phyloP scores from a whole-genome alignment of 208 protist species.

The Novymonas esmeraldas region DNA sequence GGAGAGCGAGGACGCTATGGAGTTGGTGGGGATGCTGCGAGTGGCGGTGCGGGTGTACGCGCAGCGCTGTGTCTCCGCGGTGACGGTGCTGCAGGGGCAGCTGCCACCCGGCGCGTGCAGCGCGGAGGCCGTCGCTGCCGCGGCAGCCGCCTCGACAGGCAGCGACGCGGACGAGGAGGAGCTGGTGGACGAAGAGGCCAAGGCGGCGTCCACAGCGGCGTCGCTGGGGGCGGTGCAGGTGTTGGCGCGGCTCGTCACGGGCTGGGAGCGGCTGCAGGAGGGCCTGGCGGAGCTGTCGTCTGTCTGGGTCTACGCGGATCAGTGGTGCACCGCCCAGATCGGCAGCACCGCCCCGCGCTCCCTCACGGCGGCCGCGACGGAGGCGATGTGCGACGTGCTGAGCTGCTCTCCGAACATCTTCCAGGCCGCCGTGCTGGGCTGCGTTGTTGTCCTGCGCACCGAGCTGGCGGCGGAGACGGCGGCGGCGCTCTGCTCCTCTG shows the following conservation, averaged over 20 bases:
- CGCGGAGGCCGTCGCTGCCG: background rate
- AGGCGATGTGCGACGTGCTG: constrained; percentile 22
- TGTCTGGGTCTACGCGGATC: constrained; percentile 64
- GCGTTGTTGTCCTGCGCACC: constrained; percentile 41
- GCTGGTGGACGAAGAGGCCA: constrained; percentile 15
- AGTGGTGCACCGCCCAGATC: constrained; percentile 37
- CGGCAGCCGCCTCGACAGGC: too few species aligned
- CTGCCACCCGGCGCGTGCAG: constrained; percentile 3
- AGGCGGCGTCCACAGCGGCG: background rate
- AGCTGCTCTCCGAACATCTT: constrained; percentile 12
- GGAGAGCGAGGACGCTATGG: constrained; percentile 29
- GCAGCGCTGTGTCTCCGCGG: constrained; percentile 11
- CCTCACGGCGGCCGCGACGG: constrained; percentile 14
- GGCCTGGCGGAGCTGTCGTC: constrained; percentile 44
- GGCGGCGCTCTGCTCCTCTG: constrained; percentile 16
- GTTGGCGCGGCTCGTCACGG: constrained; percentile 41
- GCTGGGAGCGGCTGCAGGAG: constrained; percentile 47
- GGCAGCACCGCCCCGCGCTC: constrained; percentile 16
- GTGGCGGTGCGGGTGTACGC: constrained; percentile 31
- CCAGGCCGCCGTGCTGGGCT: constrained; percentile 33
- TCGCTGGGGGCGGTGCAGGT: constrained; percentile 17
- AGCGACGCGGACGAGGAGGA: constrained; percentile 2
- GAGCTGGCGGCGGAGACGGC: constrained; percentile 43
- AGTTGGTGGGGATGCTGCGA: constrained; percentile 38
- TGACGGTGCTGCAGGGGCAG: constrained; percentile 13